These are phyloP conservation scores for Candida pseudoglaebosa DNA, from an alignment of 805 yeast species.

Conservation along the genomic window DNA sequence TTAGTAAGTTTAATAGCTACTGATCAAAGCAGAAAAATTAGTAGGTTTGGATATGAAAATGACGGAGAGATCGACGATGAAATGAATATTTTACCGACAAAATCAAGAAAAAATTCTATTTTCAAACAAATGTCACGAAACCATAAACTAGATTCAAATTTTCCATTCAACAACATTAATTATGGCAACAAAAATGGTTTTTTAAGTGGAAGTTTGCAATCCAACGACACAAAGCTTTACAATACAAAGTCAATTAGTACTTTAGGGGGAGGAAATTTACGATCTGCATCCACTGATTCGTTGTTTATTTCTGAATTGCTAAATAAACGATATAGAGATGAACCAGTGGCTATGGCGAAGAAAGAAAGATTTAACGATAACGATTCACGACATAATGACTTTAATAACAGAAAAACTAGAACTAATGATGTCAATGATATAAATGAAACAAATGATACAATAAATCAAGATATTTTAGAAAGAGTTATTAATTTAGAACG, in stretches of 20 bases:
- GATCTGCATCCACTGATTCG: constrained; percentile 38
- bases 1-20: constrained; percentile 17
- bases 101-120: constrained; percentile 24
- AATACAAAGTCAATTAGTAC: constrained; percentile 32
- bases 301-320: constrained; percentile 32
- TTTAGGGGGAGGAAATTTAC: constrained; percentile 27
- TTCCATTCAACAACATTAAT: neutral
- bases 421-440: constrained; percentile 1
- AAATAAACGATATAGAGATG: constrained; percentile 22
- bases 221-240: constrained; percentile 10
- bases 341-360: constrained; percentile 3
- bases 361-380: neutral
- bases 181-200: constrained; percentile 8
- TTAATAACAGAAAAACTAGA: neutral
- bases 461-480: constrained; percentile 3
- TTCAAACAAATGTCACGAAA: neutral
- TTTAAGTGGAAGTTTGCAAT: neutral
- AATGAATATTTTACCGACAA: constrained; percentile 20
- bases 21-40: neutral
- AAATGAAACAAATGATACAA: neutral
- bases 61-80: constrained; percentile 16
- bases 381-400: neutral
- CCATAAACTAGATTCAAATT: neutral
- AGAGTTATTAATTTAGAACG: constrained; percentile 2
- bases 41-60: constrained; percentile 9